Base-by-base conservation (phyloP, 495 filamentous ascomycete genomes). In the Echria macrotheca region DNA sequence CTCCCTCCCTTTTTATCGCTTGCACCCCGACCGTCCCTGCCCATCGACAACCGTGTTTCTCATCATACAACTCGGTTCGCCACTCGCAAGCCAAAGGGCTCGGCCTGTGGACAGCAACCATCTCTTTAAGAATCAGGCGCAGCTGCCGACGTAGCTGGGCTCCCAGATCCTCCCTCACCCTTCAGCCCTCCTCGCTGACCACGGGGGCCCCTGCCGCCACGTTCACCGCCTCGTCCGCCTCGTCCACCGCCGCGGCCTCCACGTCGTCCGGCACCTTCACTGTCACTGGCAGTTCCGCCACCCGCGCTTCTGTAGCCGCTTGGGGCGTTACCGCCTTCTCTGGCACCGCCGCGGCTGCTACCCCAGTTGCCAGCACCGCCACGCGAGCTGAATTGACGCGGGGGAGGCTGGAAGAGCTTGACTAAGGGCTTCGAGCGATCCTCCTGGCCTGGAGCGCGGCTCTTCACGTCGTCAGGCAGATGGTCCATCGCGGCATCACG, bases 291-390 rank as follows among this genome's bases (percentile, higher is more conserved):
- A 59, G 59, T 61, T 15, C 64, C 64, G 24, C 72, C 82, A 46
- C 75, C 82, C 45, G 74, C 82, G 58, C 83, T 91, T 55, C 82
- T 76, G 64, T 90, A 94, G 59, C 83, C 89, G 55, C 77, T 83
- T 25, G 67, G 66, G 32, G 66, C 52, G 39, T 69, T 72, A n/a
- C 50, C 46, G 1, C 26, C 21, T 2, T 72, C 68, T 42, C 66
- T 66, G 45, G 49, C 38, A 15, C 68, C 78, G 47, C 80, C 74
- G 29, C 84, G 80, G 65, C 84, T 85, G 56, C 75, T 75, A 49
- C 83, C 81, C 87, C 89, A 88, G 49, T 78, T 84, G 28, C 87
- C 86, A 33, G 86, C 85, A 32, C 80, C 78, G 49, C 76, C 75
- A 52, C 77, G 76, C 39, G 65, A 66, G 55, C 70, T 73, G 48